Evolutionary conservation across 768 basidiomycete species (phyloP).

Genomic region (Erythrobasidium yunnanense): DNA sequence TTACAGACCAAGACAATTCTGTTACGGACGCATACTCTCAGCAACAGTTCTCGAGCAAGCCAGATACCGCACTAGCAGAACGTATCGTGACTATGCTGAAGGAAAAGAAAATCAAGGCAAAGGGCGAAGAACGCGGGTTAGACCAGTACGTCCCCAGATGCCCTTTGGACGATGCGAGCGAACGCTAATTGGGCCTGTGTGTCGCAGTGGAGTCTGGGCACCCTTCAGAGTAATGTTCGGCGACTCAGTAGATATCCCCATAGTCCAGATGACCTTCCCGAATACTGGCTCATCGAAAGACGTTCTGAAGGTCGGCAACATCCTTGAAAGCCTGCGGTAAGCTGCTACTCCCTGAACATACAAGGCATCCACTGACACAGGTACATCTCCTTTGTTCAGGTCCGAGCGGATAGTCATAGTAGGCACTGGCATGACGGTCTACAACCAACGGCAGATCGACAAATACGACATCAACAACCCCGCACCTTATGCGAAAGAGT

Average conservation of each 20-base stretch:
- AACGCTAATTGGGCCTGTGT: neutral
- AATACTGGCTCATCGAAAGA: constrained; percentile 1
- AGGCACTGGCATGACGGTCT: constrained; percentile 19
- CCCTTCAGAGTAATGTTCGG: constrained; percentile 15
- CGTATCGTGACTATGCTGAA: neutral
- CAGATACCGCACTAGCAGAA: constrained; percentile 15
- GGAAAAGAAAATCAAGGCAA: neutral
- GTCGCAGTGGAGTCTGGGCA: constrained; percentile 11
- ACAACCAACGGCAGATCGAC: neutral
- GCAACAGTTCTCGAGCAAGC: constrained; percentile 12
- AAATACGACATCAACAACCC: neutral
- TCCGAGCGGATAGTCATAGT: constrained; percentile 4
- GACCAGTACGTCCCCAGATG: neutral
- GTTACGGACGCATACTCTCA: constrained; percentile 5
- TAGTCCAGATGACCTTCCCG: constrained; percentile 3
- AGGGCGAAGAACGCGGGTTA: neutral
- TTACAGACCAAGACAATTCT: neutral
- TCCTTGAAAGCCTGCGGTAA: constrained; percentile 3
- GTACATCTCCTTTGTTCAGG: neutral
- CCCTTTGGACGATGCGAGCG: neutral
- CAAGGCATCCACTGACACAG: neutral
- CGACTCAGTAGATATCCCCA: constrained; percentile 5
- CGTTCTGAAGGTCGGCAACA: neutral
- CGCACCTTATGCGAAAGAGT: neutral
- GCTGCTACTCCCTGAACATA: too few relatives aligned